Evolutionary conservation across 352 stramenopile genomes (phyloP), one percentile per base, ranked within the genome.

Genomic region (Saprolegnia diclina): DNA sequence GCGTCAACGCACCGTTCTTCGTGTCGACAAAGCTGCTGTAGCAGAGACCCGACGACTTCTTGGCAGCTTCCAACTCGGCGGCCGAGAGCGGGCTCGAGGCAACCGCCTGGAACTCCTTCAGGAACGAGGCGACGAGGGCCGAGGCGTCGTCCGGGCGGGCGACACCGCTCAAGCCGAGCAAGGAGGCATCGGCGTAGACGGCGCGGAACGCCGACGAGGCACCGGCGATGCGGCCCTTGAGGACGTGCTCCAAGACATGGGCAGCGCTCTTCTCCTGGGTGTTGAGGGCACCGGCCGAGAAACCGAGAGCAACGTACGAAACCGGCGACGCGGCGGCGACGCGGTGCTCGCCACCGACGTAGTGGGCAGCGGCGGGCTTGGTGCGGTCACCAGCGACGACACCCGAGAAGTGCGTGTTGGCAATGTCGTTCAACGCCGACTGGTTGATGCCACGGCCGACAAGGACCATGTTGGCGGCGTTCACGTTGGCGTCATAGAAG

Each of bases 341-440:
- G 55, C 86, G 86, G 63, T 77, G 84, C 77, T 94, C 86, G 32
- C 86, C 86, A 16, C 86, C 86, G 5, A 92, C 81, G 76, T 92
- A 94, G 67, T 84, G 80, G 44, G 83, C 77, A 3, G 76, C 50
- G 10, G 65, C 57, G 42, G 73, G 68, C 14, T 66, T 16, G 29
- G 81, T 73, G 13, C 11, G 14, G 26, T 55, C 52, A 14, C 73
- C 77, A 19, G 74, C 70, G 19, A 73, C 65, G 14, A 94, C 40
- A 29, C 74, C 73, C 10, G 64, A 73, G 57, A 92, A 94, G 77
- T 80, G 87, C 53, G 72, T 63, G 73, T 89, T 90, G 29, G 82
- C 81, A 54, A 94, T 66, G 59, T 80, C 77, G 21, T 74, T 79
- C 42, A 94, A 78, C 52, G 74, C 78, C 63, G 40, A 77, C 74